Conservation (phyloP, 805 yeast species). For the Yarrowia bubula region DNA sequence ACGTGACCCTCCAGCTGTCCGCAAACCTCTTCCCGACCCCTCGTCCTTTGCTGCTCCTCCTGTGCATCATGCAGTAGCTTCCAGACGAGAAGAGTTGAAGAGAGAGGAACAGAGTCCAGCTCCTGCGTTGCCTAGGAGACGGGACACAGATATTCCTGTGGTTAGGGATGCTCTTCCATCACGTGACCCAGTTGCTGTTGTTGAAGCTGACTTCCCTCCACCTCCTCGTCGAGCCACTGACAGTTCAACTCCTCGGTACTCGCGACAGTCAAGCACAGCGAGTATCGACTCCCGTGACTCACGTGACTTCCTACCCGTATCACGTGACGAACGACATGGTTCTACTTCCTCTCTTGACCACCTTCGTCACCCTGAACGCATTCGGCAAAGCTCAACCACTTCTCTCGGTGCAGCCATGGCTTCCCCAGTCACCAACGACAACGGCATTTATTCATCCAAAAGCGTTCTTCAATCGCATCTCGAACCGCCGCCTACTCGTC, state of each 20-base stretch:
- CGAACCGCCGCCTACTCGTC: conserved; percentile 2
- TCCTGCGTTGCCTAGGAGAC: not conserved
- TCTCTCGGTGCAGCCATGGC: not conserved
- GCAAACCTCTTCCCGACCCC: conserved; percentile 1
- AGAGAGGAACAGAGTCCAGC: not conserved
- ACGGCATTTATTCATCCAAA: not conserved
- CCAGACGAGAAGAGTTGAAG: not conserved
- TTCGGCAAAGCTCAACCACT: not conserved
- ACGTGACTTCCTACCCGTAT: not conserved
- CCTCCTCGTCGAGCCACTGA: conserved; percentile 9
- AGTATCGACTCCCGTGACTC: not conserved
- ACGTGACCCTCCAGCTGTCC: not conserved
- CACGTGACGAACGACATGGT: not conserved
- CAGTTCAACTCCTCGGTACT: not conserved
- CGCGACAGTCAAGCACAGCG: not conserved
- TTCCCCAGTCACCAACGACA: not conserved
- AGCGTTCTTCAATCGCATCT: not conserved
- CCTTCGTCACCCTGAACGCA: not conserved
- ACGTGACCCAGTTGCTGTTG: too few species aligned
- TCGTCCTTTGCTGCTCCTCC: conserved; percentile 18
- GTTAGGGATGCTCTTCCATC: too few species aligned
- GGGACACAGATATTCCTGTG: not conserved
- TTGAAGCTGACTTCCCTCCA: not conserved
- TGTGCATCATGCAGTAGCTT: conserved; percentile 4
- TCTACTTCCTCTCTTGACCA: not conserved